Percentiles rank a stretch among this genome's conserved stretches.
Evolutionary conservation across 192 early-diverging fungal genomes (phyloP).

Genomic region (Backusella morwellensis): DNA sequence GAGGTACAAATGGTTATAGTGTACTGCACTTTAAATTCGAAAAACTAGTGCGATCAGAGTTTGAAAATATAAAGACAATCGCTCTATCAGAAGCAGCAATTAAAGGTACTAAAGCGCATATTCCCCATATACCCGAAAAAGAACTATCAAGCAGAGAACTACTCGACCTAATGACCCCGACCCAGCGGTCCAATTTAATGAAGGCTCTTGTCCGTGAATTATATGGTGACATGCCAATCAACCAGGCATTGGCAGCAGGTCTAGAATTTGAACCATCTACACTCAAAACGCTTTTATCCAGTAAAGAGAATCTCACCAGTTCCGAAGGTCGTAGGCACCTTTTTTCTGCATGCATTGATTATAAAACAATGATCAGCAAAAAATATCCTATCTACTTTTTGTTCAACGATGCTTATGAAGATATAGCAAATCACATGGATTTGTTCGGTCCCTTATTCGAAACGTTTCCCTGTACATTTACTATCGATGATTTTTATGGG

Average conservation of each 20-base stretch:
- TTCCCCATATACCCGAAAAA: not conserved
- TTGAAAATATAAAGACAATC: slow-evolving; percentile 1
- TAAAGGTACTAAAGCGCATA: not conserved
- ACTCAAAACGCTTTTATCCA: not conserved
- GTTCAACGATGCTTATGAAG: slow-evolving; percentile 8
- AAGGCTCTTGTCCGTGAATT: slow-evolving; percentile 15
- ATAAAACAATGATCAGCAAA: not conserved
- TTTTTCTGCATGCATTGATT: slow-evolving; percentile 19
- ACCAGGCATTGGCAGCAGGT: slow-evolving; percentile 18
- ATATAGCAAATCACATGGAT: not conserved
- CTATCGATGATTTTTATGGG: slow-evolving; percentile 10
- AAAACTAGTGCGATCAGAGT: slow-evolving; percentile 6
- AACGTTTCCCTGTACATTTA: slow-evolving; percentile 22
- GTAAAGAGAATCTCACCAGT: not conserved
- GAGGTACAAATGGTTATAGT: slow-evolving; percentile 16
- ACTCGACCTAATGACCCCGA: slow-evolving; percentile 7
- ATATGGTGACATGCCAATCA: slow-evolving; percentile 27
- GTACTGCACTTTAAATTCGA: slow-evolving; percentile 14
- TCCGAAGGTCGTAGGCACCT: not conserved
- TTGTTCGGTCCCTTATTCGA: slow-evolving; percentile 20
- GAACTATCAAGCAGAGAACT: not conserved
- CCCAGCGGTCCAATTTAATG: not conserved
- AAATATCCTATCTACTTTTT: slow-evolving; percentile 20
- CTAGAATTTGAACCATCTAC: slow-evolving; percentile 5
- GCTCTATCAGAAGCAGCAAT: slow-evolving; percentile 6